phyloP scores from a whole-genome alignment of 2,329 filamentous ascomycete genomes.

The Microcyclosporella mali region DNA sequence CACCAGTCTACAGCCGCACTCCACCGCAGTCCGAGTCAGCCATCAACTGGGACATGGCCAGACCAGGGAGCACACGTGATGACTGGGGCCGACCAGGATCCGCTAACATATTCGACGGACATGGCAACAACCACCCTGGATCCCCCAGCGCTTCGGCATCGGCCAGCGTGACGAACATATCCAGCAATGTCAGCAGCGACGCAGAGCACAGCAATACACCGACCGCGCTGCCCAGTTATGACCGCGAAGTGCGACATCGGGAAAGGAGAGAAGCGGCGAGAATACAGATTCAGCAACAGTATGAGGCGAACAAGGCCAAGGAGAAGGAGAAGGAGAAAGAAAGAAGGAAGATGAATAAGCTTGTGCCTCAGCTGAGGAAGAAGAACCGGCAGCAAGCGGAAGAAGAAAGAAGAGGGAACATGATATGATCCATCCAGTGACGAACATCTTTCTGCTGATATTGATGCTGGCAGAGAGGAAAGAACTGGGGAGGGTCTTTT shows the following conservation, averaged over 20 bases:
- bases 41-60: constrained; percentile 8
- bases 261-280: constrained; percentile 27
- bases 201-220: constrained; percentile 24
- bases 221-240: constrained; percentile 31
- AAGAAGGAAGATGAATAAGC: constrained; percentile 35
- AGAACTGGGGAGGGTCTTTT: too few relatives aligned
- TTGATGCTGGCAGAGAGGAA: too few relatives aligned
- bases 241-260: constrained; percentile 29
- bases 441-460: too few relatives aligned
- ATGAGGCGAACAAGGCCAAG: constrained; percentile 27
- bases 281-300: constrained; percentile 29
- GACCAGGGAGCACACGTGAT: constrained; percentile 5
- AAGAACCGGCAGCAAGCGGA: constrained; percentile 32
- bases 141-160: constrained; percentile 17
- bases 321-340: constrained; percentile 33
- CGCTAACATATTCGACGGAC: constrained; percentile 19
- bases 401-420: constrained; percentile 6
- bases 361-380: constrained; percentile 34
- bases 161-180: constrained; percentile 27
- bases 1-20: constrained; percentile 6
- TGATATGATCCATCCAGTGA: constrained; percentile 5
- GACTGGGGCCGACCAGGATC: constrained; percentile 18
- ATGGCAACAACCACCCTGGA: constrained; percentile 13
- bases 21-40: constrained; percentile 7
- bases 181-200: constrained; percentile 30